Base-by-base conservation (phyloP, 129 eudicot genomes). In the Ambrosia trifida region DNA sequence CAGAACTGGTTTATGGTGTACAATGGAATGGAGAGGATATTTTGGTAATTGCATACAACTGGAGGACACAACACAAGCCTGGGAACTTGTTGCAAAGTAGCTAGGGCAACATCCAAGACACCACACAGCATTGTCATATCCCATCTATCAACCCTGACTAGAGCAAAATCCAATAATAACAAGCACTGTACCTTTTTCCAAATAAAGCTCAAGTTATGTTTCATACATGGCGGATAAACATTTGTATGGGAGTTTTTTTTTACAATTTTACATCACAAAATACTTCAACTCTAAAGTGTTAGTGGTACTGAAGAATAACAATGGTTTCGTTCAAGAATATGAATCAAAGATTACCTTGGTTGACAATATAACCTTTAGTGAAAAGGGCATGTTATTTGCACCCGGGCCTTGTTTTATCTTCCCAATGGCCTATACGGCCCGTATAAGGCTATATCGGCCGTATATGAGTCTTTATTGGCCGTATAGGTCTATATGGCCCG, bases 21-120 rank as follows among this genome's bases (percentile, higher is more conserved):
- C 18, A 69, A 3, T 14, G 56, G 28, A 69, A 3, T 14, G 56
- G 28, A 31, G 31, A 73, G 71, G 71, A 73, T 73, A 73, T 36
- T 50, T 73, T 63, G 78, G 71, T 49, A 64, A 63, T 73, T 63
- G 71, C 78, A 73, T 7, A 61, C 28, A 50, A 51, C 64, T 68
- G 72, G 72, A 68, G 13, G 52, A 43, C 57, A 59, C 33, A 35
- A 46, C 57, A 59, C 33, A 35, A 46, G 70, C 62, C 78, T 73
- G n/a, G 78, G 78, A 73, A 73, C 64, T 73, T 73, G 78, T 63
- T 73, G 20, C 62, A 31, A 59, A 16, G 24, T 30, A 44, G 76
- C 68, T 60, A 72, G 77, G 77, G 77, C 77, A 72, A 59, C 59
- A 71, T 71, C 57, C 57, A 58, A 72, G 76, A 72, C 57, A 36